Percentiles rank a stretch among this genome's conserved stretches.
Conservation (phyloP, 306 rosid species). For the Elaeagnus macrophylla region DNA sequence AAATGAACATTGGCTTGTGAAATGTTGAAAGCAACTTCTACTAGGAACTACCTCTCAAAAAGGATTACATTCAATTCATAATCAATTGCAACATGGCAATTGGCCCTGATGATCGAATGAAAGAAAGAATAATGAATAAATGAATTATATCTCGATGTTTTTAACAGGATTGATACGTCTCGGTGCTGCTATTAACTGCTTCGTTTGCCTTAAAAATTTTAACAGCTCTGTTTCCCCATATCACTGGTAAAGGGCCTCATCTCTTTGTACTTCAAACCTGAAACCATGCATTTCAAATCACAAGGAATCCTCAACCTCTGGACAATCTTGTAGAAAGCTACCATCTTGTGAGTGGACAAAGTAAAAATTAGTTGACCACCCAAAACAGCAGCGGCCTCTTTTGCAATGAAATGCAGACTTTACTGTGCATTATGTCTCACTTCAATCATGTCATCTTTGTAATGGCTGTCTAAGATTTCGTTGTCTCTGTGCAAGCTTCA, state of each 20-base stretch:
- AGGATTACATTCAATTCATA: slow-evolving; percentile 28
- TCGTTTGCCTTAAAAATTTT: slow-evolving; percentile 29
- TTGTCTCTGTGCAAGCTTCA: slow-evolving; percentile 16
- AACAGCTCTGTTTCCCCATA: slow-evolving; percentile 20
- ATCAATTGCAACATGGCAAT: slow-evolving; percentile 18
- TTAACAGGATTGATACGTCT: slow-evolving; percentile 17
- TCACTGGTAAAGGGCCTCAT: slow-evolving; percentile 18
- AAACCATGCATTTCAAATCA: too few species aligned
- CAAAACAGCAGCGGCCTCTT: slow-evolving; percentile 25
- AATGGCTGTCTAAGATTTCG: too few species aligned
- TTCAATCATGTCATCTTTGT: too few species aligned
- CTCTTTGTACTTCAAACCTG: too few species aligned
- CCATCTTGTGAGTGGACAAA: slow-evolving; percentile 19
- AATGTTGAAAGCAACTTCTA: too few species aligned
- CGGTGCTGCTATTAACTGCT: slow-evolving; percentile 31
- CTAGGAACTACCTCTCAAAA: slow-evolving; percentile 18
- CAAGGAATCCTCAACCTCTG: slow-evolving; percentile 22
- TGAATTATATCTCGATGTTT: slow-evolving; percentile 25
- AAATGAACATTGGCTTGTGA: too few species aligned
- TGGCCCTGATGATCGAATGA: slow-evolving; percentile 11
- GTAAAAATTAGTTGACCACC: slow-evolving; percentile 26
- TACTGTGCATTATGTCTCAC: slow-evolving; percentile 18
- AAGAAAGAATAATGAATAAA: slow-evolving; percentile 49
- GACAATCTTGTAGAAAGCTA: slow-evolving; percentile 27
- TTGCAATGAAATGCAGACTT: slow-evolving; percentile 20